Evolutionary conservation across 2,329 filamentous ascomycete genomes (phyloP).

Genomic region (Beauveria varroae): DNA sequence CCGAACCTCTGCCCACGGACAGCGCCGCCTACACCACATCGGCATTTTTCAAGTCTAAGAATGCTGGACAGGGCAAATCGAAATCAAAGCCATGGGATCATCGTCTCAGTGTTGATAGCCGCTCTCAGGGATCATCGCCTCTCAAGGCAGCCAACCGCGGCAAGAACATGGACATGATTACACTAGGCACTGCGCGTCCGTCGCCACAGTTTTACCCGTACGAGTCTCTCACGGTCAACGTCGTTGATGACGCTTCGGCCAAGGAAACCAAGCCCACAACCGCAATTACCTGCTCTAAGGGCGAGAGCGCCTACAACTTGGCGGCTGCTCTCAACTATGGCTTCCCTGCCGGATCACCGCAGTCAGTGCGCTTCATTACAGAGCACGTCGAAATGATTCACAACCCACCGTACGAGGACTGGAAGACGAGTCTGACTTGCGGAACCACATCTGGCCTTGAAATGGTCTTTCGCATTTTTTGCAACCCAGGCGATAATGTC

Average conservation of each 20-base stretch:
- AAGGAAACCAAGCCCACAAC: constrained; percentile 5
- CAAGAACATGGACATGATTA: constrained; percentile 10
- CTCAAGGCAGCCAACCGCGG: constrained; percentile 8
- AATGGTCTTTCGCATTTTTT: constrained; percentile 58
- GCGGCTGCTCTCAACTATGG: constrained; percentile 64
- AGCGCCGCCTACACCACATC: constrained; percentile 10
- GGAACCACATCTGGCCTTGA: constrained; percentile 64
- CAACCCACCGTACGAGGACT: constrained; percentile 64
- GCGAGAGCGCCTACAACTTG: constrained; percentile 16
- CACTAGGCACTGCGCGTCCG: constrained; percentile 8
- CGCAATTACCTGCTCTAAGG: constrained; percentile 9
- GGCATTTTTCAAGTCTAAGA: constrained; percentile 9
- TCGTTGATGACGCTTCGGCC: constrained; percentile 8
- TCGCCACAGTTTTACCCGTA: constrained; percentile 9
- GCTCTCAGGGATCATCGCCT: constrained; percentile 4
- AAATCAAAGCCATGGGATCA: constrained; percentile 1
- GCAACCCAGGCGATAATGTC: constrained; percentile 53
- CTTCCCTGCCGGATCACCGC: constrained; percentile 63
- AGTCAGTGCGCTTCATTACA: constrained; percentile 62
- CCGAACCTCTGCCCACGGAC: constrained; percentile 11
- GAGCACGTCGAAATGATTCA: constrained; percentile 72
- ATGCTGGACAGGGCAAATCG: constrained; percentile 6
- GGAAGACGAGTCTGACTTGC: constrained; percentile 58
- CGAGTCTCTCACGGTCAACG: constrained; percentile 7
- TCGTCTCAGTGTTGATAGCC: constrained; percentile 5